Conservation (phyloP, 2,329 filamentous ascomycete species). For the Didymella keratinophila region DNA sequence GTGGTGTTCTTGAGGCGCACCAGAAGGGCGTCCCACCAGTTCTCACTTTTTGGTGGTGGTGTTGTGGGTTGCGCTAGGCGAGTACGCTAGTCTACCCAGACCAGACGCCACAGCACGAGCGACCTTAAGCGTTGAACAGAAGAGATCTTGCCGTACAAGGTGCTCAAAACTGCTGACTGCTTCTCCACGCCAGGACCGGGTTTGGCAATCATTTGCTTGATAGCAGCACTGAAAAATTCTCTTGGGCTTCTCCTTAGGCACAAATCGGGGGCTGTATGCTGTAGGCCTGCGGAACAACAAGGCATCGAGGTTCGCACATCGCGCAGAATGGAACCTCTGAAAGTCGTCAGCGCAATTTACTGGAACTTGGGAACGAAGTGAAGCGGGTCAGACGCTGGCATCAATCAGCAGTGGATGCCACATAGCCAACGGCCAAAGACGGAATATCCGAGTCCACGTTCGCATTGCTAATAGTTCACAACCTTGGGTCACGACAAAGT, state of each 20-base stretch:
- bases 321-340: background rate
- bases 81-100: conserved; percentile 17
- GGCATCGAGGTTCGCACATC: background rate
- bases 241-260: background rate
- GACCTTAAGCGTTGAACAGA: too few relatives aligned
- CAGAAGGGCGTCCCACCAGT: conserved; percentile 30
- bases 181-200: background rate
- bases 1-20: background rate
- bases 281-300: background rate
- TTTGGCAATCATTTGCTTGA: background rate
- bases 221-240: too few relatives aligned
- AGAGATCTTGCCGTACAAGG: background rate
- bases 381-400: background rate
- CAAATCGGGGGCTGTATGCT: background rate
- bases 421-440: background rate
- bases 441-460: background rate
- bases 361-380: background rate
- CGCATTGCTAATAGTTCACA: background rate
- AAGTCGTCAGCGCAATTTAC: background rate
- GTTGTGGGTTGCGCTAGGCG: conserved; percentile 25
- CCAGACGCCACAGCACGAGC: conserved; percentile 13
- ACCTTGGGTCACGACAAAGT: background rate
- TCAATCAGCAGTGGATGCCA: background rate
- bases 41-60: conserved; percentile 24
- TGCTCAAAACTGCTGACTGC: too few relatives aligned